A percentile compares a stretch with the other conserved stretches of the same genome.
phyloP scores from a whole-genome alignment of 2,329 filamentous ascomycete genomes.

The Trichophyton verrucosum region DNA sequence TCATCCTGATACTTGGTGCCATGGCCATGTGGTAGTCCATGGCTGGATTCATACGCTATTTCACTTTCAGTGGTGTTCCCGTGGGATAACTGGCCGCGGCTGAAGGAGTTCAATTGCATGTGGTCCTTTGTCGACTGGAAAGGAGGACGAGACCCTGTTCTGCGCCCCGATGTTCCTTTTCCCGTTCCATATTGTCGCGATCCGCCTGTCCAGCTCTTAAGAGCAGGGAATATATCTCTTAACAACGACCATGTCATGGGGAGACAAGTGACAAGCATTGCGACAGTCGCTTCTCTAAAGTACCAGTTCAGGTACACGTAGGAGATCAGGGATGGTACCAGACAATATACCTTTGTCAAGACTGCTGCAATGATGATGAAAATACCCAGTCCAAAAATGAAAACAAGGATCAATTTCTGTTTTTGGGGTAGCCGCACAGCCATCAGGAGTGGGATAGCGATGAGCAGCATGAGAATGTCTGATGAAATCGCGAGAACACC shows the following conservation, averaged over 20 bases:
- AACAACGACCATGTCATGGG: slow-evolving; percentile 42
- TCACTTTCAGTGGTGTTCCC: not conserved
- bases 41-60: not conserved
- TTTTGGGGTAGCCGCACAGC: slow-evolving; percentile 30
- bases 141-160: slow-evolving; percentile 14
- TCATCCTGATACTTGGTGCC: slow-evolving; percentile 13
- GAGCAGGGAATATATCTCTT: slow-evolving; percentile 35
- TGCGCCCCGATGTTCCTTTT: not conserved
- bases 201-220: slow-evolving; percentile 31
- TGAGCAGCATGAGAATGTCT: slow-evolving; percentile 32
- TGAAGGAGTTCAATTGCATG: not conserved
- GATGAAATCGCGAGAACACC: slow-evolving; percentile 27
- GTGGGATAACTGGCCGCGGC: not conserved
- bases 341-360: slow-evolving; percentile 38
- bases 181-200: slow-evolving; percentile 19
- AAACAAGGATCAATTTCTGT: slow-evolving; percentile 32
- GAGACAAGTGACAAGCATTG: slow-evolving; percentile 39
- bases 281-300: slow-evolving; percentile 35
- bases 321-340: slow-evolving; percentile 30
- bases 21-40: not conserved
- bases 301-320: slow-evolving; percentile 39
- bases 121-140: not conserved
- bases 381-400: slow-evolving; percentile 35
- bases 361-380: slow-evolving; percentile 40
- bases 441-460: slow-evolving; percentile 33